These are phyloP conservation scores for Neofusicoccum parvum DNA, from an alignment of 2,329 filamentous ascomycete genomes.

Conservation along the genomic window DNA sequence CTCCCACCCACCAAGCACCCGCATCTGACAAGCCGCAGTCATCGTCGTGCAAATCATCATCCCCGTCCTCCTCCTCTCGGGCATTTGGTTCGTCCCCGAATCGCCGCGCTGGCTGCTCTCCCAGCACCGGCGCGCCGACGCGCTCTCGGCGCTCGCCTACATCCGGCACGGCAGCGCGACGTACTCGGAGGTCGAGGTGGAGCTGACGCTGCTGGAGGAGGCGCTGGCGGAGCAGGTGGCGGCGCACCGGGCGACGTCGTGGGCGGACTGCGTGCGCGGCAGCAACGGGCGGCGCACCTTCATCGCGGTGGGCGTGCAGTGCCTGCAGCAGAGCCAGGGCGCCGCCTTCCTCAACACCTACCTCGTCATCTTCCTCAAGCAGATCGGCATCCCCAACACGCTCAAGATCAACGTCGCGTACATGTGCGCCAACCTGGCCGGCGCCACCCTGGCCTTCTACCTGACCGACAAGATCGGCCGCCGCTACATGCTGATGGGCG, in stretches of 20 bases:
- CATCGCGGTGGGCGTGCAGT: constrained; percentile 6
- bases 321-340: constrained; percentile 2
- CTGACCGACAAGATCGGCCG: constrained; percentile 10
- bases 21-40: background rate
- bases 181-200: constrained; percentile 36
- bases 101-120: constrained; percentile 54
- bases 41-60: constrained; percentile 32
- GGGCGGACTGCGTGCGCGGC: background rate
- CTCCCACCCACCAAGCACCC: no score
- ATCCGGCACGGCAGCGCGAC: constrained; percentile 44
- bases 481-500: background rate
- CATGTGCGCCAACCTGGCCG: background rate
- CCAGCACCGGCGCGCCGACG: constrained; percentile 59
- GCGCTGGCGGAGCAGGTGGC: background rate
- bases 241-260: background rate
- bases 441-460: constrained; percentile 3
- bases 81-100: constrained; percentile 40
- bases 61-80: constrained; percentile 32
- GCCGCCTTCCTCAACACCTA: constrained; percentile 5
- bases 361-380: constrained; percentile 9
- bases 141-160: constrained; percentile 41
- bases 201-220: constrained; percentile 28
- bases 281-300: constrained; percentile 6
- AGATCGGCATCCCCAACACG: constrained; percentile 4
- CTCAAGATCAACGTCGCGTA: constrained; percentile 1